Evolutionary conservation across 306 rosid genomes (phyloP).

Genomic region (Cucurbita moschata): DNA sequence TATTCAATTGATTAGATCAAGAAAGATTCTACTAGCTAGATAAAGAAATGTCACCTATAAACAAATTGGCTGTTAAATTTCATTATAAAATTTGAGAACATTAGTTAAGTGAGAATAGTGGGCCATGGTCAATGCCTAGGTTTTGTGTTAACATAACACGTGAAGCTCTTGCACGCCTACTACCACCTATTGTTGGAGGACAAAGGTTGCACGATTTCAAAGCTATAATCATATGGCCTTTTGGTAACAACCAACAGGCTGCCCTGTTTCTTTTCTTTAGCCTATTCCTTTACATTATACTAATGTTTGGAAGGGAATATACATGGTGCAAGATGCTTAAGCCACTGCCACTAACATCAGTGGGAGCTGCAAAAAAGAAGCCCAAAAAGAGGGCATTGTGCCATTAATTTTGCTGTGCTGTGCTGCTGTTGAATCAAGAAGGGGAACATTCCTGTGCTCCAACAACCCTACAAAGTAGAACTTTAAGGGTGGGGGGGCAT

Average conservation of each 20-base stretch:
- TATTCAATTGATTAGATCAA: no score
- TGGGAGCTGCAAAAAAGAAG: background rate
- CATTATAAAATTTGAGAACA: no score
- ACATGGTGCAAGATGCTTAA: background rate
- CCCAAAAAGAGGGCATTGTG: background rate
- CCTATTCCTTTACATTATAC: background rate
- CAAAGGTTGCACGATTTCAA: background rate
- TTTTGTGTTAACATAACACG: background rate
- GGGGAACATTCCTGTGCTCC: background rate
- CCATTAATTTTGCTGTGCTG: no score
- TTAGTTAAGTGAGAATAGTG: background rate
- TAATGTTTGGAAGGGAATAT: background rate
- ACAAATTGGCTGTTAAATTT: no score
- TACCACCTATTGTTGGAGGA: background rate
- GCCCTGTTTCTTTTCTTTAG: background rate
- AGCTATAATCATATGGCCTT: background rate
- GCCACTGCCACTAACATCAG: background rate
- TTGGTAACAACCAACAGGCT: constrained; percentile 1
- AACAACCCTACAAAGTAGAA: background rate
- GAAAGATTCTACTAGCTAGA: background rate
- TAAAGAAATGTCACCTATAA: background rate
- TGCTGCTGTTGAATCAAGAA: background rate
- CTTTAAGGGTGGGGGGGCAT: background rate
- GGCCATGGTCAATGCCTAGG: background rate
- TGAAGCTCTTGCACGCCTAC: background rate